These are phyloP conservation scores for Alloteropsis semialata DNA, from an alignment of 176 grass and related monocot species.

Conservation along the genomic window DNA sequence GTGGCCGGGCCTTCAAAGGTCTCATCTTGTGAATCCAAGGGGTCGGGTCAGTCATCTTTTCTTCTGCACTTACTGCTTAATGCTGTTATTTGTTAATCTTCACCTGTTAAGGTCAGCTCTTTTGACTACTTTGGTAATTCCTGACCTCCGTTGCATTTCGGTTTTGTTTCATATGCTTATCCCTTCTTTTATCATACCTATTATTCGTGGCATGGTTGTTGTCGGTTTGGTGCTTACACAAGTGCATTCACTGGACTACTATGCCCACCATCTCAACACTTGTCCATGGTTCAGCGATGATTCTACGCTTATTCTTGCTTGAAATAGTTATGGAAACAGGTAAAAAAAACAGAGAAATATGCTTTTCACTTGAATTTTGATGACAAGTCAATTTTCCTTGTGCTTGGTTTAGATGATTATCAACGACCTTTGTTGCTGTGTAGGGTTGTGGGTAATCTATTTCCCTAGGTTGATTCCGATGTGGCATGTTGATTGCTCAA, in stretches of 20 bases:
- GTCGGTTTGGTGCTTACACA: background rate
- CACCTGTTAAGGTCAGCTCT: background rate
- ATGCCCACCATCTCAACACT: background rate
- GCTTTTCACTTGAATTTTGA: background rate
- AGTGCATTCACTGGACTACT: background rate
- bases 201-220: background rate
- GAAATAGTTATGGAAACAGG: background rate
- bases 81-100: background rate
- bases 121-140: conserved; percentile 15
- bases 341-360: background rate
- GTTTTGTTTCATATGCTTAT: background rate
- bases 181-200: background rate
- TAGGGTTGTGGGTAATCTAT: background rate
- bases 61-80: conserved; percentile 1
- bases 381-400: background rate
- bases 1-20: conserved; percentile 20
- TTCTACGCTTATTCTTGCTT: background rate
- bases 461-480: background rate
- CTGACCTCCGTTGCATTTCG: background rate
- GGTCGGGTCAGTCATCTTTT: conserved; percentile 47
- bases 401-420: background rate
- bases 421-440: background rate
- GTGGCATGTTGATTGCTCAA: background rate
- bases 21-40: conserved; percentile 21
- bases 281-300: background rate